Evolutionary conservation across 2,329 filamentous ascomycete species (phyloP).

Genomic region (Sporothrix euskadiensis): DNA sequence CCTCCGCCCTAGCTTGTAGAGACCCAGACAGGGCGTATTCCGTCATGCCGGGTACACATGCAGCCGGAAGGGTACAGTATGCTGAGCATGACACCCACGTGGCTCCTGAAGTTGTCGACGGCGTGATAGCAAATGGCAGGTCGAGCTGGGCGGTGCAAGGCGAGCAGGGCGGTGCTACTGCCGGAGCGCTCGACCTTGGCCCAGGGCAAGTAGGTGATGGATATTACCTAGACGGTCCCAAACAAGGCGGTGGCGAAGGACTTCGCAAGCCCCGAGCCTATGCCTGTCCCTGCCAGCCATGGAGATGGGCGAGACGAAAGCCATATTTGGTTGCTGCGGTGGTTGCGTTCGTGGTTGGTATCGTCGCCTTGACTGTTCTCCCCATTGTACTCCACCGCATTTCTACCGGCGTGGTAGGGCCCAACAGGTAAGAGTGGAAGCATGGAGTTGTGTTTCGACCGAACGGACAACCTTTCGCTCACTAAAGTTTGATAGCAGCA

Average conservation of each 20-base stretch:
- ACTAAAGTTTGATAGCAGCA: neutral
- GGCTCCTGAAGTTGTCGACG: slow-evolving; percentile 17
- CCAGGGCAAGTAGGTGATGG: neutral
- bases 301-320: slow-evolving; percentile 10
- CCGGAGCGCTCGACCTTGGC: neutral
- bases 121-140: neutral
- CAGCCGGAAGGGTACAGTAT: neutral
- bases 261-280: neutral
- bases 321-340: slow-evolving; percentile 28
- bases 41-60: too few relatives aligned
- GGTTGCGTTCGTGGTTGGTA: slow-evolving; percentile 18
- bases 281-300: neutral
- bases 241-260: neutral
- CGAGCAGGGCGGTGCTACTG: neutral
- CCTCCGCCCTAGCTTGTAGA: too few relatives aligned
- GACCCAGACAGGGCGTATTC: too few relatives aligned
- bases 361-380: slow-evolving; percentile 23
- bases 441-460: neutral
- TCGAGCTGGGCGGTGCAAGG: neutral
- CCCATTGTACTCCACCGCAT: slow-evolving; percentile 29
- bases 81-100: slow-evolving; percentile 24
- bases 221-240: neutral
- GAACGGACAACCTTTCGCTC: neutral
- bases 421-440: neutral
- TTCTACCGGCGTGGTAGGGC: neutral